phyloP scores from a whole-genome alignment of 2,329 filamentous ascomycete species.

The Verticillium dahliae region DNA sequence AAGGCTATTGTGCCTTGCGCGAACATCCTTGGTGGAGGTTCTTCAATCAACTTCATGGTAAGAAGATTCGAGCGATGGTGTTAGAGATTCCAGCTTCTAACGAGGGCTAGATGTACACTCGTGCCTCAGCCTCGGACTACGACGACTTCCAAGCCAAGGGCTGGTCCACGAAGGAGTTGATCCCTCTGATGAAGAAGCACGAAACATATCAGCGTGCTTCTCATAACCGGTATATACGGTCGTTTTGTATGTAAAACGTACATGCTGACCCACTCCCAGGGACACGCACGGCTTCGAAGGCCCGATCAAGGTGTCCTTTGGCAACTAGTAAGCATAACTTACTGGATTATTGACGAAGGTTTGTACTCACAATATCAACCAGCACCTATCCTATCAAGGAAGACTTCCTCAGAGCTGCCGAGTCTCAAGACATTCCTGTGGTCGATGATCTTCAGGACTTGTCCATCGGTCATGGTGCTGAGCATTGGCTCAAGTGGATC shows the following conservation, averaged over 20 bases:
- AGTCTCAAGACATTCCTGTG: constrained; percentile 65
- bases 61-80: neutral
- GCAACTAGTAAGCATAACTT: constrained; percentile 50
- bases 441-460: constrained; percentile 75
- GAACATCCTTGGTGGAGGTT: constrained; percentile 65
- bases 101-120: constrained; percentile 57
- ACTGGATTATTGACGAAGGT: too few species aligned
- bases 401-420: constrained; percentile 67
- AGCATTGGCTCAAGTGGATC: constrained; percentile 85
- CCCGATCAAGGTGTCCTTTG: constrained; percentile 77
- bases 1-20: constrained; percentile 70
- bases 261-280: constrained; percentile 19
- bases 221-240: constrained; percentile 42
- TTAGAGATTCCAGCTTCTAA: constrained; percentile 8
- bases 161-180: constrained; percentile 70
- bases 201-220: constrained; percentile 68
- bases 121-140: constrained; percentile 65
- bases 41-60: constrained; percentile 74
- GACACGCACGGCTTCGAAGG: constrained; percentile 72
- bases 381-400: constrained; percentile 74
- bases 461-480: constrained; percentile 61
- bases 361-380: neutral
- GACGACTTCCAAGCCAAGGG: constrained; percentile 75
- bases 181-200: constrained; percentile 74
- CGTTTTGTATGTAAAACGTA: neutral